These are phyloP conservation scores for Vaucheria bursata DNA, from an alignment of 352 stramenopile genomes.

Conservation along the genomic window DNA sequence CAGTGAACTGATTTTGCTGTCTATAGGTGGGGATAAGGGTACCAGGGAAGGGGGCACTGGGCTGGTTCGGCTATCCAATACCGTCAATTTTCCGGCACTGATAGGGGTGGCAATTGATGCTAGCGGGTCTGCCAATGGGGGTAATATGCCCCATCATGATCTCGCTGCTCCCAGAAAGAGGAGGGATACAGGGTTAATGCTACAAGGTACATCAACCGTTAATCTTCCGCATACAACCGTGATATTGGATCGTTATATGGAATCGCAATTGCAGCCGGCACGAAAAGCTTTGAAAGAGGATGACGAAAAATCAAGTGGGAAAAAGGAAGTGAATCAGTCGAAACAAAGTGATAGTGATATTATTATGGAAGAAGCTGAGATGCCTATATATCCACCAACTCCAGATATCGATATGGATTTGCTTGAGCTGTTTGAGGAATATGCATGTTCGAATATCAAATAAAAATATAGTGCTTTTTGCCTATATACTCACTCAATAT, in stretches of 20 bases:
- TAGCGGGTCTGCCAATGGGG: background rate
- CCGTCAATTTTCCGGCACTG: background rate
- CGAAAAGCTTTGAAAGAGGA: no score
- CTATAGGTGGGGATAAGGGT: background rate
- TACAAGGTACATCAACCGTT: background rate
- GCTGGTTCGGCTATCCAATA: background rate
- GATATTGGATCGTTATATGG: background rate
- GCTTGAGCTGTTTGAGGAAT: no score
- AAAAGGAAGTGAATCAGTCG: no score
- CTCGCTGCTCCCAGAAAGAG: background rate
- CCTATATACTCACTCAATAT: no score
- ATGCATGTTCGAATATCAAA: no score
- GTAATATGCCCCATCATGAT: background rate
- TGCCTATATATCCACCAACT: no score
- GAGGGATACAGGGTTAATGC: background rate
- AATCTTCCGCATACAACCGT: background rate
- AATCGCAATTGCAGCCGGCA: background rate
- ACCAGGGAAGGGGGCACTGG: background rate
- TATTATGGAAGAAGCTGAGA: no score
- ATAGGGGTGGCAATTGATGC: background rate
- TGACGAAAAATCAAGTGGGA: no score
- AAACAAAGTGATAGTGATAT: no score
- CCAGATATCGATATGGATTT: no score
- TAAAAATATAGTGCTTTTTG: no score
- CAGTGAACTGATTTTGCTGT: background rate